Conservation (phyloP, 768 basidiomycete species). For the Termitomyces sp. region DNA sequence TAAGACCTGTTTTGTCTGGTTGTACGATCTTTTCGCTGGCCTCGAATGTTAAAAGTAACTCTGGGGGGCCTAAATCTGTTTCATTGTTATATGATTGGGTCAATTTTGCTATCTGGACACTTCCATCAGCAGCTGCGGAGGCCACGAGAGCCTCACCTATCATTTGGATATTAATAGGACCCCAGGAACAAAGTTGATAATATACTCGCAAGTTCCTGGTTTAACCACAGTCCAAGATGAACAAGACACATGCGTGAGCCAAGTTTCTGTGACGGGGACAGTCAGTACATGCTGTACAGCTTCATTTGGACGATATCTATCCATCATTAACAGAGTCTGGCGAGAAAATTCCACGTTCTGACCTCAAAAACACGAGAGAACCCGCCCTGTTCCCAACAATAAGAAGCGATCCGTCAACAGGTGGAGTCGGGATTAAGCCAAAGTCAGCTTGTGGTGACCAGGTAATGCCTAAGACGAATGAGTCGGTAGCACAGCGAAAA, state of each 20-base stretch:
- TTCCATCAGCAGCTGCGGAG: conserved; percentile 54
- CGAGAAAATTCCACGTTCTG: not conserved
- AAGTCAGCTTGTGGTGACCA: conserved; percentile 68
- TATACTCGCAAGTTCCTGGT: conserved; percentile 36
- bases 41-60: conserved; percentile 23
- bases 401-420: conserved; percentile 57
- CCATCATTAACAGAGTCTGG: not conserved
- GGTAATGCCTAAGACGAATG: conserved; percentile 43
- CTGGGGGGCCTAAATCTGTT: not conserved
- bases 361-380: conserved; percentile 56
- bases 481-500: not conserved
- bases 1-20: conserved; percentile 39
- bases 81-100: conserved; percentile 29
- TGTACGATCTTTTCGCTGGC: conserved; percentile 19
- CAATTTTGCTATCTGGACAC: conserved; percentile 49
- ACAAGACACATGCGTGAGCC: conserved; percentile 62
- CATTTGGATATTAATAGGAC: not conserved
- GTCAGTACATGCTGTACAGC: conserved; percentile 29
- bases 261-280: conserved; percentile 44
- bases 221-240: conserved; percentile 44
- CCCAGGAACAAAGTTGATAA: not conserved
- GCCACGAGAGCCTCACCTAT: conserved; percentile 56
- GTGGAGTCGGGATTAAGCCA: conserved; percentile 40
- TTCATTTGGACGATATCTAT: conserved; percentile 20
- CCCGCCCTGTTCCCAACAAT: conserved; percentile 69